Evolutionary conservation across 345 rosid species (phyloP).

Genomic region (Gynandropsis gynandra): DNA sequence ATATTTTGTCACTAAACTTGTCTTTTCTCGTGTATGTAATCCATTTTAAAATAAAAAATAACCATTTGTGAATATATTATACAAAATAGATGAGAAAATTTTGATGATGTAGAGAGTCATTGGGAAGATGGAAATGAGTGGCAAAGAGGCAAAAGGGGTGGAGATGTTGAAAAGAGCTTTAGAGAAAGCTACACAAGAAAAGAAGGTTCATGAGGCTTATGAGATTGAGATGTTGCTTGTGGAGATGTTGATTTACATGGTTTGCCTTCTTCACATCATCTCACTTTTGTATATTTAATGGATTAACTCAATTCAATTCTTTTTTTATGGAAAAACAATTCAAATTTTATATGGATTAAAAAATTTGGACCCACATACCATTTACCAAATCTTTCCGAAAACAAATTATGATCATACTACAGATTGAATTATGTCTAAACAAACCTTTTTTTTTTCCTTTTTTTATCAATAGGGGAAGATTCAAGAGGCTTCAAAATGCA

Average conservation of each 20-base stretch:
- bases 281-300: not conserved
- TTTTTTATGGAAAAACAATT: too few relatives aligned
- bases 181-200: slow-evolving; percentile 20
- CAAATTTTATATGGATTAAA: too few relatives aligned
- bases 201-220: slow-evolving; percentile 42
- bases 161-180: slow-evolving; percentile 25
- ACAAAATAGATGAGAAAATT: not conserved
- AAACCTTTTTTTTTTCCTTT: not conserved
- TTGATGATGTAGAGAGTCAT: slow-evolving; percentile 18
- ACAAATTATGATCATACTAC: too few relatives aligned
- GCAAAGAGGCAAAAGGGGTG: slow-evolving; percentile 45
- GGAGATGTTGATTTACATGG: slow-evolving; percentile 63
- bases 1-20: too few relatives aligned
- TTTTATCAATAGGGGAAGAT: slow-evolving; percentile 34
- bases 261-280: slow-evolving; percentile 10
- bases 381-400: too few relatives aligned
- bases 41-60: too few relatives aligned
- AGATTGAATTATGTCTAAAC: too few relatives aligned
- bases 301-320: not conserved
- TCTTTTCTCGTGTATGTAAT: too few relatives aligned
- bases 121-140: slow-evolving; percentile 52
- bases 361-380: too few relatives aligned
- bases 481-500: slow-evolving; percentile 31
- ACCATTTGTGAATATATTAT: too few relatives aligned
- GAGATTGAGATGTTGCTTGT: slow-evolving; percentile 56